Percentiles rank a stretch among this genome's conserved stretches.
phyloP scores from a whole-genome alignment of 2,329 filamentous ascomycete genomes.

The Bipolaris victoriae region DNA sequence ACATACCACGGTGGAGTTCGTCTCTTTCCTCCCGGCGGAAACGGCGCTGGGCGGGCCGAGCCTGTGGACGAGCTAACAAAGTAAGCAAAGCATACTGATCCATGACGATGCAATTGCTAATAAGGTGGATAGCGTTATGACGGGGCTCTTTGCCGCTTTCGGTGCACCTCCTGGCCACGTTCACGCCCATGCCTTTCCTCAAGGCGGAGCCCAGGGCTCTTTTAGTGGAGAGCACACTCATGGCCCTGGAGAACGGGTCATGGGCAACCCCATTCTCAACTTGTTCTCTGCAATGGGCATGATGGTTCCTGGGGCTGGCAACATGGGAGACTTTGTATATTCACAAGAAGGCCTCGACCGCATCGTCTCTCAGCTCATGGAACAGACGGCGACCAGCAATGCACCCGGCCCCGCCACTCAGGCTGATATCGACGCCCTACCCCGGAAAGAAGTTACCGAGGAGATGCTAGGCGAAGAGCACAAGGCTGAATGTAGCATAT shows the following conservation, averaged over 20 bases:
- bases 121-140: conserved; percentile 34
- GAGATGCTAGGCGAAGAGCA: conserved; percentile 73
- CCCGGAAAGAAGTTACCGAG: conserved; percentile 71
- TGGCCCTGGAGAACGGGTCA: conserved; percentile 12
- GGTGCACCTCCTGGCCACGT: conserved; percentile 33
- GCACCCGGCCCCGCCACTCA: conserved; percentile 82
- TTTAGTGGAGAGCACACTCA: conserved; percentile 17
- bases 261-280: conserved; percentile 50
- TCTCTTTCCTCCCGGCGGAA: conserved; percentile 59
- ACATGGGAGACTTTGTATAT: conserved; percentile 81
- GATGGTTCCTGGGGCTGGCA: conserved; percentile 41
- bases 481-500: conserved; percentile 85
- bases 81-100: conserved; percentile 51
- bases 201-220: conserved; percentile 11
- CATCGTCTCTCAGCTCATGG: conserved; percentile 87
- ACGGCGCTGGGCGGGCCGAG: conserved; percentile 56
- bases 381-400: conserved; percentile 75
- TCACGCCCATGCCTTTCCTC: conserved; percentile 18
- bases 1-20: conserved; percentile 45
- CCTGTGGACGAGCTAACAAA: conserved; percentile 54
- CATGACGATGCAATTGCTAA: conserved; percentile 20
- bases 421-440: conserved; percentile 73
- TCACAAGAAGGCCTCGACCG: conserved; percentile 89
- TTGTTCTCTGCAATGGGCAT: conserved; percentile 50
- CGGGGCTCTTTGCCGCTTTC: conserved; percentile 43